Evolutionary conservation across 1,284 basidiomycete genomes (phyloP), one percentile per base, ranked within the genome.

Genomic region (Malassezia pachydermatis): DNA sequence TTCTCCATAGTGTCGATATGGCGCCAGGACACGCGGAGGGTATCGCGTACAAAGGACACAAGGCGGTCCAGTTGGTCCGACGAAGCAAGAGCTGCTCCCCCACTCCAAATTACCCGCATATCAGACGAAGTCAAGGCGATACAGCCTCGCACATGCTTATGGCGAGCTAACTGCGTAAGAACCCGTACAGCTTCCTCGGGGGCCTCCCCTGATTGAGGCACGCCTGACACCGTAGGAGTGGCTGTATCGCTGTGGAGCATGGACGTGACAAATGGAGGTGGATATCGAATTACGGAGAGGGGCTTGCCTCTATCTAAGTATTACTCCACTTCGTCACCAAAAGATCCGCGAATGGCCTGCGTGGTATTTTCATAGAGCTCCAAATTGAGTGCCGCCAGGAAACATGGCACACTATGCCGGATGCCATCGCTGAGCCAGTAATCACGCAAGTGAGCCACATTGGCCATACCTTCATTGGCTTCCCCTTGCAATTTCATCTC

Each of bases 401-500:
- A 77, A 27, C 76, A 76, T 1, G 76, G 76, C 0, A 77, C 74
- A 48, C 73, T 75, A 59, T 77, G 75, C 25, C 76, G 68, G 5
- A 57, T 39, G 0, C 63, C 61, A 51, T 75, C 73, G 2, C 69
- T 68, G 24, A 77, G 73, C 76, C 76, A 77, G 53, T 76, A 77
- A 55, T 74, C 73, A 20, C 73, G 61, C n/a, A 73, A 46, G 6
- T 59, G 57, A 3, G 45, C 32, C 2, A 62, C 28, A 41, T 65
- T 58, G 19, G 62, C 60, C 28, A 62, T 30, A 1, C 60, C 58
- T 25, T 60, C 57, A 16, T 54, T 42, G 11, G 62, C 64, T 43
- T 76, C 76, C 3, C 75, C 76, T 34, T 65, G 71, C 62, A 76
- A 72, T 53, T 73, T 67, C 76, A 77, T 76, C 28, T 73, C 74